A percentile compares a stretch with the other conserved stretches of the same genome.
Evolutionary conservation across 2,329 filamentous ascomycete genomes (phyloP).

Genomic region (Gnomoniopsis sp.): DNA sequence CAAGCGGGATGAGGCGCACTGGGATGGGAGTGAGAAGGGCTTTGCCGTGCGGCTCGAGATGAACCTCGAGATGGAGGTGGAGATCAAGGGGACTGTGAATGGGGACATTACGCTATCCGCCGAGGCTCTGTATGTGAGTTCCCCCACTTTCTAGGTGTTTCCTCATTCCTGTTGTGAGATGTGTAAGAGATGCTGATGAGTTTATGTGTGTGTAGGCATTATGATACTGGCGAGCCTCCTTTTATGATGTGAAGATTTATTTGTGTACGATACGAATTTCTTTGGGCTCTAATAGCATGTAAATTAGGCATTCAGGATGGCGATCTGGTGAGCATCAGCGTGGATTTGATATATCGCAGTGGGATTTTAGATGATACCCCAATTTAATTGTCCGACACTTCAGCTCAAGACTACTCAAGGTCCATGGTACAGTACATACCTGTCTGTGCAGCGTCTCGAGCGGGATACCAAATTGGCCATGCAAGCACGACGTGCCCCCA

Average conservation of each 20-base stretch:
- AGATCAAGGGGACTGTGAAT: slow-evolving; percentile 12
- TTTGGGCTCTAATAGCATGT: not conserved
- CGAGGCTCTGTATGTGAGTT: slow-evolving; percentile 14
- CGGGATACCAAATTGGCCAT: too few relatives aligned
- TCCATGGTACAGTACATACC: too few relatives aligned
- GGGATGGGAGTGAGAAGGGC: slow-evolving; percentile 9
- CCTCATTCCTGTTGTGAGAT: not conserved
- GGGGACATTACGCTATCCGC: slow-evolving; percentile 15
- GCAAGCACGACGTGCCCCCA: too few relatives aligned
- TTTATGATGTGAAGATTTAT: not conserved
- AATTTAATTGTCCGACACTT: too few relatives aligned
- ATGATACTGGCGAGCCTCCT: slow-evolving; percentile 3
- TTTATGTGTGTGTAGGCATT: not conserved
- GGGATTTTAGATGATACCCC: too few relatives aligned
- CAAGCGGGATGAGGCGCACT: slow-evolving; percentile 4
- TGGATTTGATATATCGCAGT: too few relatives aligned
- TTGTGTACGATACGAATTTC: not conserved
- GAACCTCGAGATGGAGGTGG: slow-evolving; percentile 12
- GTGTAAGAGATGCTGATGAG: not conserved
- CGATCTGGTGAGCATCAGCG: too few relatives aligned
- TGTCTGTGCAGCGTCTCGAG: too few relatives aligned
- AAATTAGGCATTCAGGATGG: not conserved
- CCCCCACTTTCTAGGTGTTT: not conserved
- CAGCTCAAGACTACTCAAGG: too few relatives aligned
- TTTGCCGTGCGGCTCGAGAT: slow-evolving; percentile 11